These are phyloP conservation scores for Sophora flavescens DNA, from an alignment of 306 rosid species.

Conservation along the genomic window DNA sequence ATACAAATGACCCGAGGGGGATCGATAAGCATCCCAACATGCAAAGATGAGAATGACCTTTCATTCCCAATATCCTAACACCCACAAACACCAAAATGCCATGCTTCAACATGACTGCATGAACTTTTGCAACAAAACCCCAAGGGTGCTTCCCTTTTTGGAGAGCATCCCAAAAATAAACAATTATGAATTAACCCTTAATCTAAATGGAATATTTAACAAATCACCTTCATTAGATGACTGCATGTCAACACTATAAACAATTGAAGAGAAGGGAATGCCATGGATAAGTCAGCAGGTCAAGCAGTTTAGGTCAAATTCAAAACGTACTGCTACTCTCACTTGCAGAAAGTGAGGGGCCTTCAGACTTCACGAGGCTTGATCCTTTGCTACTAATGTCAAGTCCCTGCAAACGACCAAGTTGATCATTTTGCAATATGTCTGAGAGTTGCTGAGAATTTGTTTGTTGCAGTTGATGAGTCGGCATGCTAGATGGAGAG, in stretches of 20 bases:
- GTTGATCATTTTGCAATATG: slow-evolving; percentile 78
- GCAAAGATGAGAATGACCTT: slow-evolving; percentile 63
- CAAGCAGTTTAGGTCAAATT: slow-evolving; percentile 64
- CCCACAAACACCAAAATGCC: slow-evolving; percentile 58
- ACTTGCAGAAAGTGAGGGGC: slow-evolving; percentile 87
- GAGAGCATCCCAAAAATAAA: slow-evolving; percentile 77
- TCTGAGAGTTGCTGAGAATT: slow-evolving; percentile 73
- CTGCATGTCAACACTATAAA: slow-evolving; percentile 75
- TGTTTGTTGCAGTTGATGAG: slow-evolving; percentile 71
- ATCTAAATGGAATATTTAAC: slow-evolving; percentile 57
- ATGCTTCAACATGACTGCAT: slow-evolving; percentile 46
- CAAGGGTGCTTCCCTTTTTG: slow-evolving; percentile 56
- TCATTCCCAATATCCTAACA: slow-evolving; percentile 61
- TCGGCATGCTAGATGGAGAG: slow-evolving; percentile 58
- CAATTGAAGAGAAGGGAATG: slow-evolving; percentile 59
- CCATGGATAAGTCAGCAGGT: slow-evolving; percentile 74
- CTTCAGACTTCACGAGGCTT: slow-evolving; percentile 75
- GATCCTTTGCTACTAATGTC: slow-evolving; percentile 82
- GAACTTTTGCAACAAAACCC: slow-evolving; percentile 54
- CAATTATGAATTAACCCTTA: slow-evolving; percentile 57
- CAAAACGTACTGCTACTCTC: slow-evolving; percentile 90
- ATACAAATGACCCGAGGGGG: slow-evolving; percentile 53
- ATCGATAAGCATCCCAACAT: slow-evolving; percentile 49
- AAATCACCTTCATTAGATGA: slow-evolving; percentile 63
- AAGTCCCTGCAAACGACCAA: slow-evolving; percentile 91